Evolutionary conservation across 257 asterid genomes (phyloP).

Genomic region (Prunella vulgaris): DNA sequence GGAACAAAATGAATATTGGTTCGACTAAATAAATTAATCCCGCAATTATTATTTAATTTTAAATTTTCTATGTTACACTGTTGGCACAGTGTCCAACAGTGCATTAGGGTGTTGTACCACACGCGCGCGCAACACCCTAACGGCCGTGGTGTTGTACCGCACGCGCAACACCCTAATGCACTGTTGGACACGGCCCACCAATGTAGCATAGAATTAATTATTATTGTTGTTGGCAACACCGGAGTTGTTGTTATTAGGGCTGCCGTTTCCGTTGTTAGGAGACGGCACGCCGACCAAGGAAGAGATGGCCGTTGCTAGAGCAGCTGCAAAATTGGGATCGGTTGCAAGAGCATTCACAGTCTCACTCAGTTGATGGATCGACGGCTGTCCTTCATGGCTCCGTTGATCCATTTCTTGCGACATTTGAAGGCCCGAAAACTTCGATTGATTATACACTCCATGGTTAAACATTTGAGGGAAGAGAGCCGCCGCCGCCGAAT

Average conservation of each 20-base stretch:
- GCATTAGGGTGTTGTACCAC: too few species aligned
- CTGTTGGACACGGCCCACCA: too few species aligned
- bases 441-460: slow-evolving; percentile 68
- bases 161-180: too few species aligned
- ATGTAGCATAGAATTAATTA: too few species aligned
- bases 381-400: slow-evolving; percentile 16
- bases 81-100: too few species aligned
- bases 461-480: slow-evolving; percentile 72
- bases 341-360: slow-evolving; percentile 56
- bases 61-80: too few species aligned
- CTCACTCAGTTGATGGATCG: slow-evolving; percentile 45
- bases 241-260: neutral
- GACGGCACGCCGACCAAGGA: slow-evolving; percentile 51
- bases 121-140: too few species aligned
- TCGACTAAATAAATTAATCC: too few species aligned
- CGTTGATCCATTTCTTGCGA: slow-evolving; percentile 51
- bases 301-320: slow-evolving; percentile 69
- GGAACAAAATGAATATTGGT: neutral
- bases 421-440: slow-evolving; percentile 71
- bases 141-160: too few species aligned
- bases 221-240: too few species aligned
- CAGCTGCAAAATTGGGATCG: slow-evolving; percentile 82
- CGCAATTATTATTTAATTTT: too few species aligned
- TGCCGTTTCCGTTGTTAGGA: slow-evolving; percentile 19
- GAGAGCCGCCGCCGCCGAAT: slow-evolving; percentile 47